Conservation (phyloP, 108 stramenopile genomes). For the Seminavis robusta region DNA sequence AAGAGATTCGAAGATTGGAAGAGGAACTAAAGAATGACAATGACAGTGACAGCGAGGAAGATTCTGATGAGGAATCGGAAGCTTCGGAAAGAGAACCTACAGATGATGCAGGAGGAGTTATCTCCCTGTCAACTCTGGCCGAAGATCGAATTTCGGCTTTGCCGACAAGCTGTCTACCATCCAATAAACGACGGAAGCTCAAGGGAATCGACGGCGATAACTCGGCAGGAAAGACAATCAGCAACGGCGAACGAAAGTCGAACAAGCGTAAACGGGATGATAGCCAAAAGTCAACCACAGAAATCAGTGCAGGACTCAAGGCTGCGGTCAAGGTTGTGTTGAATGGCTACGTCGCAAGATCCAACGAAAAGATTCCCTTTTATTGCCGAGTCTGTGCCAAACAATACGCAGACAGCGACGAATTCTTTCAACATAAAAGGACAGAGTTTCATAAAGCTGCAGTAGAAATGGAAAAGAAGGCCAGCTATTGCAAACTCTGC, state of each 20-base stretch:
- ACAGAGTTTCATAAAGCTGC: slow-evolving; percentile 77
- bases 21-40: slow-evolving; percentile 53
- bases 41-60: slow-evolving; percentile 18
- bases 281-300: slow-evolving; percentile 12
- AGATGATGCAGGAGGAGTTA: slow-evolving; percentile 1
- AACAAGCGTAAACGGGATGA: slow-evolving; percentile 18
- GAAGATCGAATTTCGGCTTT: slow-evolving; percentile 64
- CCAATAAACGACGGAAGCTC: slow-evolving; percentile 14
- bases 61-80: slow-evolving; percentile 23
- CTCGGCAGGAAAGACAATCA: slow-evolving; percentile 20
- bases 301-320: slow-evolving; percentile 46
- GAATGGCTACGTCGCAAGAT: slow-evolving; percentile 64
- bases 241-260: slow-evolving; percentile 17
- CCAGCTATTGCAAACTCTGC: slow-evolving; percentile 80
- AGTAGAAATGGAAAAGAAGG: slow-evolving; percentile 66
- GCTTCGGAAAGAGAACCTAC: slow-evolving; percentile 6
- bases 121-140: slow-evolving; percentile 46
- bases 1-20: slow-evolving; percentile 75
- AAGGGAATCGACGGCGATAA: slow-evolving; percentile 23
- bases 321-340: slow-evolving; percentile 79
- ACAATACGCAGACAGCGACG: slow-evolving; percentile 56
- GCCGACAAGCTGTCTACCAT: slow-evolving; percentile 43
- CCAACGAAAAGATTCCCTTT: slow-evolving; percentile 76
- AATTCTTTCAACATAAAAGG: slow-evolving; percentile 60
- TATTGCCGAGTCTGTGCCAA: slow-evolving; percentile 87